phyloP scores from a whole-genome alignment of 768 basidiomycete genomes.

The Mycena pura region DNA sequence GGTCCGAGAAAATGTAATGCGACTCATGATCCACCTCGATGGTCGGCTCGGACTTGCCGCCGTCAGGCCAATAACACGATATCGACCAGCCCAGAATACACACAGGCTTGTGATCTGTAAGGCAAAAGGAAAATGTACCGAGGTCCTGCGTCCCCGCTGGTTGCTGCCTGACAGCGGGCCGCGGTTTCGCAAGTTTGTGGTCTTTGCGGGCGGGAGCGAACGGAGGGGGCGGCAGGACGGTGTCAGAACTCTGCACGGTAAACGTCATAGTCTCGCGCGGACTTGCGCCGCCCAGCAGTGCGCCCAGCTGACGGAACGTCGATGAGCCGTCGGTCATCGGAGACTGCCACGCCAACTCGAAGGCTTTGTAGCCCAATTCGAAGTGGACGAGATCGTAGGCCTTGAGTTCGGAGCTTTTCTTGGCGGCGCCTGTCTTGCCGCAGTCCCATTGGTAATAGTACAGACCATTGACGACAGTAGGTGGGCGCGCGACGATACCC shows the following conservation, averaged over 20 bases:
- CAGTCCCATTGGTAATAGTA: slow-evolving; percentile 23
- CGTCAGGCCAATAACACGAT: slow-evolving; percentile 28
- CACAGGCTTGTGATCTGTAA: slow-evolving; percentile 15
- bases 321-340: slow-evolving; percentile 17
- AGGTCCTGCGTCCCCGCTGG: background rate
- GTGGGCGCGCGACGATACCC: slow-evolving; percentile 8
- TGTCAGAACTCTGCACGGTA: background rate
- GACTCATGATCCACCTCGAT: slow-evolving; percentile 22
- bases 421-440: slow-evolving; percentile 20
- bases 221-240: slow-evolving; percentile 6
- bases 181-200: slow-evolving; percentile 2
- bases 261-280: slow-evolving; percentile 21
- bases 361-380: slow-evolving; percentile 17
- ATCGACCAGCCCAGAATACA: slow-evolving; percentile 29
- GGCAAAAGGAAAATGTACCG: slow-evolving; percentile 16
- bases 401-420: slow-evolving; percentile 15
- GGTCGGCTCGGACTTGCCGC: slow-evolving; percentile 12
- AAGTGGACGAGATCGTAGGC: slow-evolving; percentile 23
- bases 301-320: slow-evolving; percentile 10
- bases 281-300: background rate
- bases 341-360: slow-evolving; percentile 27
- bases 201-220: background rate
- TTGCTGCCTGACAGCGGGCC: background rate
- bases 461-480: background rate
- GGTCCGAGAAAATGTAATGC: slow-evolving; percentile 25